Evolutionary conservation across 306 rosid genomes (phyloP).

Genomic region (Purshia tridentata): DNA sequence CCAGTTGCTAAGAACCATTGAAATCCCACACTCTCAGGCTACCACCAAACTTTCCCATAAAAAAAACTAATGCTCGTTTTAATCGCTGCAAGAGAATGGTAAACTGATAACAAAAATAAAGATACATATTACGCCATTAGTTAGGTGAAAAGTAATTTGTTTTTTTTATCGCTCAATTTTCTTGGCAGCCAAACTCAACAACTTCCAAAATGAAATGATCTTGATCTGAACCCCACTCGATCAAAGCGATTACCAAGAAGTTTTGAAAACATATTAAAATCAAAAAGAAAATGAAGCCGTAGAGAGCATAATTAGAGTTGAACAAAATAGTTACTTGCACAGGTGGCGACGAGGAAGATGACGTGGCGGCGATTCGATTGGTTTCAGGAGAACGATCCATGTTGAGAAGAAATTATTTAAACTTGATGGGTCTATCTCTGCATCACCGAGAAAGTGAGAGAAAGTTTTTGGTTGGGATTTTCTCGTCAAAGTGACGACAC

Average conservation of each 20-base stretch:
- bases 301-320: background rate
- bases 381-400: constrained; percentile 12
- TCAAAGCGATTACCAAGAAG: no score
- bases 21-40: background rate
- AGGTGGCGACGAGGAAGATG: constrained; percentile 5
- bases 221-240: no score
- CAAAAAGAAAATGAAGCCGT: no score
- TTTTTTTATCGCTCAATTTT: background rate
- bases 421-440: no score
- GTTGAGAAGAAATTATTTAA: background rate
- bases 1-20: no score
- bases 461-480: background rate
- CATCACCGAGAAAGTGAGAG: background rate
- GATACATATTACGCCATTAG: no score
- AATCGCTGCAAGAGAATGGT: background rate
- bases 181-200: background rate
- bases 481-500: background rate
- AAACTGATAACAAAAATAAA: no score
- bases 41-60: no score
- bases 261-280: no score
- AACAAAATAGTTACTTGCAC: constrained; percentile 2
- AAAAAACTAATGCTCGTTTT: background rate
- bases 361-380: background rate
- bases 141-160: no score
- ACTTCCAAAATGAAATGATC: background rate